Evolutionary conservation across 148 eudicot species (phyloP).

Genomic region (Tetragonia tetragonoides): DNA sequence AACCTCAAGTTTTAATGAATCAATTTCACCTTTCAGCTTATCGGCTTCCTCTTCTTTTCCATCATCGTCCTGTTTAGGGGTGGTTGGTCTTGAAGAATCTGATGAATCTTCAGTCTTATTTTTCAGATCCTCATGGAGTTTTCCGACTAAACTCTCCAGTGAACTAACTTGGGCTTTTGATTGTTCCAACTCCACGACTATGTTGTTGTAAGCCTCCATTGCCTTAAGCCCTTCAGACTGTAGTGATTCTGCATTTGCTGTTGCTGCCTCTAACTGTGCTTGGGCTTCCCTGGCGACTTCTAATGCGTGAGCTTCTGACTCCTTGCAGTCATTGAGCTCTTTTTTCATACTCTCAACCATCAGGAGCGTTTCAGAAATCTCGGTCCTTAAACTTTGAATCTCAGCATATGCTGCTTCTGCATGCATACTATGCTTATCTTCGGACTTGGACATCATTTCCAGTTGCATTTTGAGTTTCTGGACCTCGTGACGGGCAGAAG

Average conservation of each 20-base stretch:
- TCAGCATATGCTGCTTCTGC: slow-evolving; percentile 62
- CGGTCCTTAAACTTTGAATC: slow-evolving; percentile 49
- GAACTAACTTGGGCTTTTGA: slow-evolving; percentile 48
- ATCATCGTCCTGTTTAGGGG: slow-evolving; percentile 10
- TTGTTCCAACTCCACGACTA: slow-evolving; percentile 52
- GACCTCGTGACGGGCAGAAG: slow-evolving; percentile 65
- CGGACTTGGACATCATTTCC: slow-evolving; percentile 53
- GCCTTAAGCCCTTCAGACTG: slow-evolving; percentile 44
- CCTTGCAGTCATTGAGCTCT: slow-evolving; percentile 56
- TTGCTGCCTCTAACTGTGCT: slow-evolving; percentile 52
- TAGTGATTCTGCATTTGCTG: slow-evolving; percentile 47
- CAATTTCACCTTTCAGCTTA: slow-evolving; percentile 48
- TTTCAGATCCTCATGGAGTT: slow-evolving; percentile 39
- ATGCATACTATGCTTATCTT: slow-evolving; percentile 48
- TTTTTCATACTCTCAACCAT: slow-evolving; percentile 54
- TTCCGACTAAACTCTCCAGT: slow-evolving; percentile 48
- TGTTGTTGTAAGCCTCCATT: slow-evolving; percentile 44
- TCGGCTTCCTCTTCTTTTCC: slow-evolving; percentile 35
- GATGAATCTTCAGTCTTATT: slow-evolving; percentile 16
- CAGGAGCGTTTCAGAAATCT: slow-evolving; percentile 53
- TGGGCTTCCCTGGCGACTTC: slow-evolving; percentile 51
- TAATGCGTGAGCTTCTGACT: slow-evolving; percentile 53
- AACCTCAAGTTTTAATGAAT: slow-evolving; percentile 48
- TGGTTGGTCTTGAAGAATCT: slow-evolving; percentile 6
- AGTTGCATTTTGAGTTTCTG: slow-evolving; percentile 71